Evolutionary conservation across 2,329 filamentous ascomycete species (phyloP).

Genomic region (Cytospora chrysosperma): DNA sequence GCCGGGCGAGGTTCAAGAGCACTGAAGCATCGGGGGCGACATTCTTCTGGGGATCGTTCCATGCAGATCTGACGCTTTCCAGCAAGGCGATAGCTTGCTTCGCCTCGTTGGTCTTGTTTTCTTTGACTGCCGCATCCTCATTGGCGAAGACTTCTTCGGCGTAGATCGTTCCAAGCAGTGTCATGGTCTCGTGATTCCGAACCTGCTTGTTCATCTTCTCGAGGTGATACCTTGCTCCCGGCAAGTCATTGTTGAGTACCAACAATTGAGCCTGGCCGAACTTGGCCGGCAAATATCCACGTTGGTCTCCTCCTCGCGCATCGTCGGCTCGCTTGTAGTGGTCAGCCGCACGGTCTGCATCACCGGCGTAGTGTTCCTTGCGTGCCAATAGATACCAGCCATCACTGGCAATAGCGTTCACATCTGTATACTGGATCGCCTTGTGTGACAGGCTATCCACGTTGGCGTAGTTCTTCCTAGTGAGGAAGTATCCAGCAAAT

Average conservation of each 20-base stretch:
- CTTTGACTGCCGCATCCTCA: slow-evolving; percentile 69
- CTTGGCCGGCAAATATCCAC: slow-evolving; percentile 89
- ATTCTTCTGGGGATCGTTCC: slow-evolving; percentile 91
- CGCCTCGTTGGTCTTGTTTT: slow-evolving; percentile 81
- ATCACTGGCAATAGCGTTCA: slow-evolving; percentile 94
- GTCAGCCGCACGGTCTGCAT: slow-evolving; percentile 73
- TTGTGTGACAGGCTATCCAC: slow-evolving; percentile 87
- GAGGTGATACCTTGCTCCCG: slow-evolving; percentile 87
- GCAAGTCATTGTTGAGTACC: slow-evolving; percentile 78
- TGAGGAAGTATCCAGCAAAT: slow-evolving; percentile 87
- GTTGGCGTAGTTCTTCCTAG: slow-evolving; percentile 74
- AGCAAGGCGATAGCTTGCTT: slow-evolving; percentile 85
- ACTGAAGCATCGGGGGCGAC: slow-evolving; percentile 80
- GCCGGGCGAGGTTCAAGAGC: slow-evolving; percentile 82
- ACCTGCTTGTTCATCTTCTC: slow-evolving; percentile 86
- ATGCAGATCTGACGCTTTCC: slow-evolving; percentile 78
- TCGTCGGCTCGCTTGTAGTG: slow-evolving; percentile 90
- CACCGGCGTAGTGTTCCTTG: slow-evolving; percentile 82
- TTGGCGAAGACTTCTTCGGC: slow-evolving; percentile 90
- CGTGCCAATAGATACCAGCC: slow-evolving; percentile 94
- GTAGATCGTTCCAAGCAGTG: slow-evolving; percentile 84
- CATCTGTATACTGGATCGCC: slow-evolving; percentile 92
- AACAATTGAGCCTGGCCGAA: slow-evolving; percentile 91
- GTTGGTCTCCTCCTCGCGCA: slow-evolving; percentile 86
- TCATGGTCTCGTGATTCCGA: slow-evolving; percentile 85